These are phyloP conservation scores for Vitis hybrid DNA, from an alignment of 177 flowering plant genomes.

Conservation along the genomic window DNA sequence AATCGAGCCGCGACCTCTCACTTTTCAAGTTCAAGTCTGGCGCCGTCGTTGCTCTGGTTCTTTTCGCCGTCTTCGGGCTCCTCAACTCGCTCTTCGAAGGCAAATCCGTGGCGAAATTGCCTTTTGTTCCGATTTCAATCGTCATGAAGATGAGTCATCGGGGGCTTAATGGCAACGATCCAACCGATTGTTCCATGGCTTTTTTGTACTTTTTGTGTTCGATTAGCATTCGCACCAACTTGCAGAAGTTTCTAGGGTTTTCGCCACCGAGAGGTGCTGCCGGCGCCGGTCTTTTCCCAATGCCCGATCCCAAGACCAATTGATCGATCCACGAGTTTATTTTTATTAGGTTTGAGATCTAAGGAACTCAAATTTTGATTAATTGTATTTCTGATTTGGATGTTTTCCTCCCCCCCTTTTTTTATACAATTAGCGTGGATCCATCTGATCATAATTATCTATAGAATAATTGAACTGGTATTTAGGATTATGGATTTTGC, in stretches of 20 bases:
- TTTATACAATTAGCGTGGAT: not conserved
- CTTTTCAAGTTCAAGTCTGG: conserved; percentile 97
- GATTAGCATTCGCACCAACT: conserved; percentile 87
- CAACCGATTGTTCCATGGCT: conserved; percentile 97
- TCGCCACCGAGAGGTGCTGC: conserved; percentile 90
- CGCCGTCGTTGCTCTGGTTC: conserved; percentile 86
- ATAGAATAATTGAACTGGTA: not conserved
- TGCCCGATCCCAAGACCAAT: conserved; percentile 90
- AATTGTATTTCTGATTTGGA: too few species aligned
- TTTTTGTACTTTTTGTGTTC: conserved; percentile 88
- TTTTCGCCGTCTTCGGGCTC: conserved; percentile 79
- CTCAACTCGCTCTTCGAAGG: conserved; percentile 90
- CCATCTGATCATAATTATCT: too few species aligned
- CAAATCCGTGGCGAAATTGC: conserved; percentile 78
- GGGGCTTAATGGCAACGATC: conserved; percentile 70
- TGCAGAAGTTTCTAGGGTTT: conserved; percentile 97
- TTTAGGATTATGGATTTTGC: not conserved
- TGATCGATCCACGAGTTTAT: conserved; percentile 27
- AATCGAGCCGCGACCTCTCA: conserved; percentile 86
- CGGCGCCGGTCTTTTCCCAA: conserved; percentile 78
- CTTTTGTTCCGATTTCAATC: conserved; percentile 64
- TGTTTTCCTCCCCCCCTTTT: not conserved
- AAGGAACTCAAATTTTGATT: too few species aligned
- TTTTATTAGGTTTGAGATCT: too few species aligned
- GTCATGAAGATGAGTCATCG: conserved; percentile 95